These are phyloP conservation scores for Cyberlindnera petersonii DNA, from an alignment of 805 yeast species.

Conservation along the genomic window DNA sequence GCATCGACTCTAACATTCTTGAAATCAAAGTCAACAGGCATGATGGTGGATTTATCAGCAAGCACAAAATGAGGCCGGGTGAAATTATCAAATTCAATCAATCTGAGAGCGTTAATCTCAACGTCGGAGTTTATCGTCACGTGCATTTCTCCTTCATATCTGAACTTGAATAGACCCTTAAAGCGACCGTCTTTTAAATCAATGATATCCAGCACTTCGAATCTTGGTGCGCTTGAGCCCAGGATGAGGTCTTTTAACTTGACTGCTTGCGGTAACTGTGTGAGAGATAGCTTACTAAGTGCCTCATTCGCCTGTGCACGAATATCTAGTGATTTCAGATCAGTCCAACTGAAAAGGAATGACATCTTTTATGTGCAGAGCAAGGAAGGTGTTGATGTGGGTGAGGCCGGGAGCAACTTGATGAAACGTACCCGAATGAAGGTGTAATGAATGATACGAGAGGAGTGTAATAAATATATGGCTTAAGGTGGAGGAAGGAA, in stretches of 20 bases:
- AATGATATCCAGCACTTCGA: conserved; percentile 23
- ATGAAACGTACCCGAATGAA: too few relatives aligned
- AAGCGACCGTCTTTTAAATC: conserved; percentile 20
- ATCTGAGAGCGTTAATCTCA: conserved; percentile 24
- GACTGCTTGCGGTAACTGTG: conserved; percentile 23
- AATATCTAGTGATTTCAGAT: conserved; percentile 20
- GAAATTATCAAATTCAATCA: conserved; percentile 26
- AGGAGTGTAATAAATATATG: too few relatives aligned
- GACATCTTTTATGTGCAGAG: conserved; percentile 16
- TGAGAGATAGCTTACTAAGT: conserved; percentile 15
- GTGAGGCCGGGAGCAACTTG: neutral
- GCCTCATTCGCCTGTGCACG: conserved; percentile 21
- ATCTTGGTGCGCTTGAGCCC: conserved; percentile 19
- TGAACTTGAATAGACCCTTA: conserved; percentile 26
- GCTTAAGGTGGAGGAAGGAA: too few relatives aligned
- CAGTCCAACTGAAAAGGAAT: conserved; percentile 25
- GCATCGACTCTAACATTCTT: conserved; percentile 20
- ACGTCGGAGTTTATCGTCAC: conserved; percentile 19
- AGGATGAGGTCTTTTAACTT: conserved; percentile 15
- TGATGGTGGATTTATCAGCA: conserved; percentile 22
- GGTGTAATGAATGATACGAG: too few relatives aligned
- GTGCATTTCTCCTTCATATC: conserved; percentile 22
- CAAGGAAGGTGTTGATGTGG: neutral
- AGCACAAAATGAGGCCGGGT: conserved; percentile 27
- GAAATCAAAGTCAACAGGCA: conserved; percentile 27